Conservation (phyloP, 352 stramenopile species). For the Lagenidium sp. region DNA sequence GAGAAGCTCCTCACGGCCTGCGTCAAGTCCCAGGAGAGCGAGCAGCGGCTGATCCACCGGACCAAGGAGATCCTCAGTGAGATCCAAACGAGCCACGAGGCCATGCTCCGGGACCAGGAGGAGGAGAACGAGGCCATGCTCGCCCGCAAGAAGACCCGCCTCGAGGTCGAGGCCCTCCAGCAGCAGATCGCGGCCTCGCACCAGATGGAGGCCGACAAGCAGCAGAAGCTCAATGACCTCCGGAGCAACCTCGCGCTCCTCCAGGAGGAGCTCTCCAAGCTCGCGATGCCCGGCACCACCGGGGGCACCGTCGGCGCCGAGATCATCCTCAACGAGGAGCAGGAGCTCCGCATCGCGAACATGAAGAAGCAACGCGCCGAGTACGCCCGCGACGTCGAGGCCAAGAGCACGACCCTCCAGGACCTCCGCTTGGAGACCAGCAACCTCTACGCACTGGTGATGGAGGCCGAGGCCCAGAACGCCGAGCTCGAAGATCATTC, state of each 20-base stretch:
- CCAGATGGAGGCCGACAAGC: slow-evolving; percentile 62
- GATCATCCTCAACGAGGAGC: slow-evolving; percentile 55
- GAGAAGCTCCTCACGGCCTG: slow-evolving; percentile 66
- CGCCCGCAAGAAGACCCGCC: slow-evolving; percentile 61
- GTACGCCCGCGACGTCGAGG: slow-evolving; percentile 56
- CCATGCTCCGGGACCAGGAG: slow-evolving; percentile 66
- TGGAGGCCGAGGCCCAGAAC: slow-evolving; percentile 57
- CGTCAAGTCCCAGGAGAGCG: slow-evolving; percentile 77
- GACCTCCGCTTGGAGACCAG: slow-evolving; percentile 56
- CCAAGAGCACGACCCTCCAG: slow-evolving; percentile 54
- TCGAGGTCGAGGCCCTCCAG: slow-evolving; percentile 61
- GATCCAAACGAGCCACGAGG: slow-evolving; percentile 68
- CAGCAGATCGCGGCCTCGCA: slow-evolving; percentile 50
- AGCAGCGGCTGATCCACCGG: slow-evolving; percentile 54
- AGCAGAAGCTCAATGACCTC: slow-evolving; percentile 63
- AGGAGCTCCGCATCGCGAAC: slow-evolving; percentile 57
- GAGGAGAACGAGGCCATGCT: slow-evolving; percentile 61
- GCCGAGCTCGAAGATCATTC: slow-evolving; percentile 44
- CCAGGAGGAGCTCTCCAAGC: slow-evolving; percentile 51
- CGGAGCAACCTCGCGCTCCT: slow-evolving; percentile 49
- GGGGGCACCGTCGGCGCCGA: slow-evolving; percentile 13
- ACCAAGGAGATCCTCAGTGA: slow-evolving; percentile 67
- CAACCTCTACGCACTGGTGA: slow-evolving; percentile 49
- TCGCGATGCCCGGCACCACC: slow-evolving; percentile 31
- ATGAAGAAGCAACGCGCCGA: slow-evolving; percentile 67